Evolutionary conservation across 2,329 filamentous ascomycete species (phyloP).

Genomic region (Piedraia hortae): DNA sequence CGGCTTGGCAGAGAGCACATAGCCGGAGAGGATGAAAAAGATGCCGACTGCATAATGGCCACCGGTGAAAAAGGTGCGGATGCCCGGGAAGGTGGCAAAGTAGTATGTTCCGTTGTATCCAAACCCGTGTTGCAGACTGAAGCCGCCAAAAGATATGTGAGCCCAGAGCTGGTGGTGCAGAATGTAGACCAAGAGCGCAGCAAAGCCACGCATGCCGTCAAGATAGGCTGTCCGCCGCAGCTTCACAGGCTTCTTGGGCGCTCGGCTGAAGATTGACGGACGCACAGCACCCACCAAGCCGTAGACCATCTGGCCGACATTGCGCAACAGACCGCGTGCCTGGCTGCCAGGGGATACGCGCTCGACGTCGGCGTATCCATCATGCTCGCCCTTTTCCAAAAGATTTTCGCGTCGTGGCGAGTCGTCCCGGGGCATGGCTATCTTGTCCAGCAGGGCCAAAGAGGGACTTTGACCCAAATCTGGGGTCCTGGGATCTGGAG

Average conservation of each 20-base stretch:
- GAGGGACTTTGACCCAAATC: too few species aligned
- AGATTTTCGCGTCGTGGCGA: too few species aligned
- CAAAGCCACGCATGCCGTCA: conserved; percentile 39
- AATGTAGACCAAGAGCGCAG: conserved; percentile 36
- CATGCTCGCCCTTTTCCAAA: conserved; percentile 1
- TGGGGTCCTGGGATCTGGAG: too few species aligned
- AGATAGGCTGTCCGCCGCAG: conserved; percentile 30
- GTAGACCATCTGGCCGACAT: neutral
- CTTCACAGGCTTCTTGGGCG: conserved; percentile 1
- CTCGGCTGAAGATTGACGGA: conserved; percentile 1
- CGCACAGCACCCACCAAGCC: neutral
- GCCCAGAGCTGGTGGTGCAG: conserved; percentile 32
- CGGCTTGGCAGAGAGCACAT: conserved; percentile 23
- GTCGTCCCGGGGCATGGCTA: too few species aligned
- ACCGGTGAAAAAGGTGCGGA: conserved; percentile 33
- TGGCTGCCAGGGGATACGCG: too few species aligned
- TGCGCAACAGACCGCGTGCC: too few species aligned
- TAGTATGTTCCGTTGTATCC: conserved; percentile 23
- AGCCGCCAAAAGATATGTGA: conserved; percentile 17
- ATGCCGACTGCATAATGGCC: conserved; percentile 29
- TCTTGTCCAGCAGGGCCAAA: too few species aligned
- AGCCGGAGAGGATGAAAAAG: conserved; percentile 27
- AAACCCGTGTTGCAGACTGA: conserved; percentile 25
- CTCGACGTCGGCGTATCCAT: conserved; percentile 1
- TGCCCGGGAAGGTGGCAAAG: conserved; percentile 25